Conservation (phyloP, 768 basidiomycete genomes). For the Xerocomellus amylosporus region DNA sequence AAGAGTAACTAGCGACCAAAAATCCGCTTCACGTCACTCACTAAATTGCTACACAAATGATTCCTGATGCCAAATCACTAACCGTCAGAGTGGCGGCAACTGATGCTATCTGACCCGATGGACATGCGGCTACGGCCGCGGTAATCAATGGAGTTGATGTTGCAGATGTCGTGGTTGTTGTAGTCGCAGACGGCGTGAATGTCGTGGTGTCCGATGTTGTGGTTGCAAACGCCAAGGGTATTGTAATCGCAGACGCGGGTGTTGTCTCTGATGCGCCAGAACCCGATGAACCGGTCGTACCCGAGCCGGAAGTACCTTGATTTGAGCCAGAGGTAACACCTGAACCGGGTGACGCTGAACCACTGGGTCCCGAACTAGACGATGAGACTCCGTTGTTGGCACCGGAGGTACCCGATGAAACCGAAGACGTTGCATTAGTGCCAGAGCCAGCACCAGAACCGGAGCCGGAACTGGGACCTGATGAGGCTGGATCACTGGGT, state of each 20-base stretch:
- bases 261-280: background rate
- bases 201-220: background rate
- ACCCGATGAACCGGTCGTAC: background rate
- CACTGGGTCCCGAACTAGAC: background rate
- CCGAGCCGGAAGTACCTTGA: background rate
- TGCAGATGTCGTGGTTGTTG: background rate
- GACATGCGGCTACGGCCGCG: slow-evolving; percentile 1
- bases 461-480: background rate
- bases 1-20: background rate
- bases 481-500: background rate
- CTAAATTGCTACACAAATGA: slow-evolving; percentile 16
- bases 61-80: background rate
- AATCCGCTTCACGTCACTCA: background rate
- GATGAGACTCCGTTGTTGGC: background rate
- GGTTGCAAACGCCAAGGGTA: background rate
- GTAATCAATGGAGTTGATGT: background rate
- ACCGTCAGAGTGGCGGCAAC: background rate
- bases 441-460: background rate
- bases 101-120: slow-evolving; percentile 12
- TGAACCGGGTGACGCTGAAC: background rate
- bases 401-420: background rate
- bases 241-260: background rate
- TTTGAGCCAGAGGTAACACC: background rate
- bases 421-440: background rate
- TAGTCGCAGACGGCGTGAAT: background rate